A percentile compares a stretch with the other conserved stretches of the same genome.
These are phyloP conservation scores for Saitozyma podzolica DNA, from an alignment of 768 basidiomycete species.

Conservation along the genomic window DNA sequence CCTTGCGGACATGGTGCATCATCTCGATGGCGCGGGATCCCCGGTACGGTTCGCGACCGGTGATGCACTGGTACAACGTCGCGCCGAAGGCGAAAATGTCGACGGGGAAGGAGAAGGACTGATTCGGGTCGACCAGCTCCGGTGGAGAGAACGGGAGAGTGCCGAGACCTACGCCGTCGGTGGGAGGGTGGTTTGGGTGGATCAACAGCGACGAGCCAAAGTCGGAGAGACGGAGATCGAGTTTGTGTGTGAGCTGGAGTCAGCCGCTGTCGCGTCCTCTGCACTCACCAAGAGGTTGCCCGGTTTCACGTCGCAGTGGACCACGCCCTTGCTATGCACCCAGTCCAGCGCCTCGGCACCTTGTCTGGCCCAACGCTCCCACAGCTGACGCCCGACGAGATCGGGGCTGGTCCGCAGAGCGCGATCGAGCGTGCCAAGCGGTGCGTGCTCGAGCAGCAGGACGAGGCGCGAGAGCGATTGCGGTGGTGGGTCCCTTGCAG, in stretches of 20 bases:
- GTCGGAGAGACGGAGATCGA: conserved; percentile 54
- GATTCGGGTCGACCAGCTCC: conserved; percentile 53
- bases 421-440: conserved; percentile 45
- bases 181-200: conserved; percentile 41
- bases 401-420: conserved; percentile 43
- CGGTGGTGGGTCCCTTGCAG: conserved; percentile 4
- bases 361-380: conserved; percentile 51
- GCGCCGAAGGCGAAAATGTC: conserved; percentile 57
- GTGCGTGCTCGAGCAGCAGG: conserved; percentile 45
- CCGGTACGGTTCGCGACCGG: conserved; percentile 54
- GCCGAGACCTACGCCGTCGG: conserved; percentile 54
- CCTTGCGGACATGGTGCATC: conserved; percentile 52
- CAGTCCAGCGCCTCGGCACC: conserved; percentile 47
- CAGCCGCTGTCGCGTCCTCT: not conserved
- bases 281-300: conserved; percentile 51
- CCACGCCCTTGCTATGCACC: conserved; percentile 52
- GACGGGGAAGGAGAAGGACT: conserved; percentile 52
- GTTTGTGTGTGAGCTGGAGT: conserved; percentile 37
- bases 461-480: conserved; percentile 31
- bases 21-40: conserved; percentile 51
- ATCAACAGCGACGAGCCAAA: conserved; percentile 55
- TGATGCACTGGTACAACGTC: conserved; percentile 53
- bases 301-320: conserved; percentile 57
- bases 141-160: conserved; percentile 55
- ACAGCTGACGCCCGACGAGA: conserved; percentile 37